Percentiles rank a stretch among this genome's conserved stretches.
phyloP scores from a whole-genome alignment of 441 rosid species.

The Adansonia madagascariensis region DNA sequence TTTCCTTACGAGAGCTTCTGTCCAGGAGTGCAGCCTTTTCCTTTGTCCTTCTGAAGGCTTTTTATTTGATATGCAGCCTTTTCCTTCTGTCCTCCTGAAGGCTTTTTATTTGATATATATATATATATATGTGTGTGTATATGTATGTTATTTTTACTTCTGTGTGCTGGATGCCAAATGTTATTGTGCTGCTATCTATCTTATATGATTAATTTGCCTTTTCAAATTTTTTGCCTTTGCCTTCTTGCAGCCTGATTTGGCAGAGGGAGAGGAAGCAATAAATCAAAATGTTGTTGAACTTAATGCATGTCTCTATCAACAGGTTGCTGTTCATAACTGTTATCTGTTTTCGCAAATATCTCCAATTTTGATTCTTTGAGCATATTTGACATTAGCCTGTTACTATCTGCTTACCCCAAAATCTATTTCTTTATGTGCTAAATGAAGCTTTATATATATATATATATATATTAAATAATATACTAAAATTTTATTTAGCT shows the following conservation, averaged over 20 bases:
- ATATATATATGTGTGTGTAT: too few species aligned
- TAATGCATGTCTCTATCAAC: conserved; percentile 63
- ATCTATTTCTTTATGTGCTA: not conserved
- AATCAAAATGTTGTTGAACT: conserved; percentile 66
- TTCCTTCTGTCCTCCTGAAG: not conserved
- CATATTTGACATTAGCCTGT: conserved; percentile 1
- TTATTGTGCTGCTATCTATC: conserved; percentile 3
- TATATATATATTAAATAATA: not conserved
- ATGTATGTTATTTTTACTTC: not conserved
- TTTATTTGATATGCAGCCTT: not conserved
- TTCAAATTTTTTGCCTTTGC: conserved; percentile 18
- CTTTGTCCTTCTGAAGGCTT: too few species aligned
- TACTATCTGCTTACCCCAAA: not conserved
- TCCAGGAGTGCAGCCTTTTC: not conserved
- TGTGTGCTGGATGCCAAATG: not conserved
- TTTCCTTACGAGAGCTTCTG: not conserved
- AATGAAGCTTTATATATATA: not conserved
- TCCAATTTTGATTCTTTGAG: not conserved
- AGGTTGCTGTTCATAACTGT: conserved; percentile 48
- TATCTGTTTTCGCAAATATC: not conserved
- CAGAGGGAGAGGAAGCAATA: conserved; percentile 75
- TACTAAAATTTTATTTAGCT: not conserved
- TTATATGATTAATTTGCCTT: conserved; percentile 10
- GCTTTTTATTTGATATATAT: not conserved
- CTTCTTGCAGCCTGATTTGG: conserved; percentile 82